phyloP scores from a whole-genome alignment of 2,329 filamentous ascomycete genomes.

The Claviceps quebecensis region DNA sequence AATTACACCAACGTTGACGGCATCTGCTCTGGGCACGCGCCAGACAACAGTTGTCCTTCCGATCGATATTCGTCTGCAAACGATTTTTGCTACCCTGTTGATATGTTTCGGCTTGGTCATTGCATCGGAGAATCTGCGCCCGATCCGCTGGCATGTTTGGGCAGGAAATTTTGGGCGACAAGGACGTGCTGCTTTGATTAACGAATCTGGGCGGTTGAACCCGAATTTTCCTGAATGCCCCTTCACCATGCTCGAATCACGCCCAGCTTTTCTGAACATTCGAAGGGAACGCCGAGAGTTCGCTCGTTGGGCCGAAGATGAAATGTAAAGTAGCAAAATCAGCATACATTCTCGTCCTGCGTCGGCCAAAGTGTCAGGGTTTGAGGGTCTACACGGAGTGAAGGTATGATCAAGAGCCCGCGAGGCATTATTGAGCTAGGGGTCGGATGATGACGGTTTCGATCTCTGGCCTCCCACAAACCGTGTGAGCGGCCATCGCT shows the following conservation, averaged over 20 bases:
- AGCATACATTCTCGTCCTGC: not conserved
- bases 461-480: too few species aligned
- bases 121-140: conserved; percentile 62
- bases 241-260: conserved; percentile 63
- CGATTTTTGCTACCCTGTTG: conserved; percentile 63
- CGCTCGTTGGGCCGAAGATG: conserved; percentile 51
- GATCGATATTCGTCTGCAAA: conserved; percentile 77
- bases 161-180: conserved; percentile 72
- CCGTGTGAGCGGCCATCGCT: too few species aligned
- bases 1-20: conserved; percentile 44
- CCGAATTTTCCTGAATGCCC: conserved; percentile 64
- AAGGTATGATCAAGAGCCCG: too few species aligned
- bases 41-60: conserved; percentile 44
- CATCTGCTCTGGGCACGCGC: conserved; percentile 28
- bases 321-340: conserved; percentile 7
- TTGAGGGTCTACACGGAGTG: too few species aligned
- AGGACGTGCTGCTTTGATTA: conserved; percentile 44
- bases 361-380: too few species aligned
- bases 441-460: too few species aligned
- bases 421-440: too few species aligned
- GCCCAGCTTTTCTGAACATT: conserved; percentile 79
- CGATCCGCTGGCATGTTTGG: conserved; percentile 73
- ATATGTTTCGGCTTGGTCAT: conserved; percentile 74
- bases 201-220: conserved; percentile 49
- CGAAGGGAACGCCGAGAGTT: conserved; percentile 69